Evolutionary conservation across 2,329 filamentous ascomycete genomes (phyloP), one percentile per base, ranked within the genome.

Genomic region (Cytospora chrysosperma): DNA sequence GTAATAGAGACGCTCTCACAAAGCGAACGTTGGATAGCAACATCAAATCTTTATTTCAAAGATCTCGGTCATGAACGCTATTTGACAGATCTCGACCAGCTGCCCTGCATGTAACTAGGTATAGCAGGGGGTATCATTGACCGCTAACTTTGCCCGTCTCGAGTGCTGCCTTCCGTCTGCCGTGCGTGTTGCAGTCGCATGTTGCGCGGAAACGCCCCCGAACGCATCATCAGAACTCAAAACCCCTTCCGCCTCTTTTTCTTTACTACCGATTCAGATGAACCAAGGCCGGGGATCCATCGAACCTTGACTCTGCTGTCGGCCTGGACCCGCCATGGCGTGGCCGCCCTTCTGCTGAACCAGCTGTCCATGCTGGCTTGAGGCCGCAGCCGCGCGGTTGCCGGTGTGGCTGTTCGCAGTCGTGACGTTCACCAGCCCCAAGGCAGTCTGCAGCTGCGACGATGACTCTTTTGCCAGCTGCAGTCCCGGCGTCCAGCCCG

Each of bases 1-100:
- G 32, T 50, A 34, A 60, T 52, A 61, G 27, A 55, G 43, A 61
- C 51, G 59, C 59, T 49, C 55, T 55, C 55, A 37, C 55, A 51
- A 37, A 55, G 59, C 59, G 52, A 34, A 47, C n/a, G 19, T 24
- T 47, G 40, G 24, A 47, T 21, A 21, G n/a, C 40, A 24, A 47
- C 21, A 47, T 40, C 7, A 19, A 21, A 47, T 47, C 8, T 21
- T 21, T 8, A 43, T n/a, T n/a, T n/a, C n/a, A 4, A 21, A 24
- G n/a, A 21, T 12, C 43, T 47, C 2, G 3, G 8, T 4, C 24
- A 24, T 24, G 2, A 24, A 2, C 9, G 21, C 43, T 47, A 47
- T 12, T 47, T 9, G 40, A 10, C 19, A 10, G n/a, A 19, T n/a
- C 19, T 8, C 13, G 3, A 19, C 4, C 19, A 21, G 17, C 6